A percentile compares a stretch with the other conserved stretches of the same genome.
These are phyloP conservation scores for Rhodosporidiobolus odoratus DNA, from an alignment of 768 basidiomycete species.

Conservation along the genomic window DNA sequence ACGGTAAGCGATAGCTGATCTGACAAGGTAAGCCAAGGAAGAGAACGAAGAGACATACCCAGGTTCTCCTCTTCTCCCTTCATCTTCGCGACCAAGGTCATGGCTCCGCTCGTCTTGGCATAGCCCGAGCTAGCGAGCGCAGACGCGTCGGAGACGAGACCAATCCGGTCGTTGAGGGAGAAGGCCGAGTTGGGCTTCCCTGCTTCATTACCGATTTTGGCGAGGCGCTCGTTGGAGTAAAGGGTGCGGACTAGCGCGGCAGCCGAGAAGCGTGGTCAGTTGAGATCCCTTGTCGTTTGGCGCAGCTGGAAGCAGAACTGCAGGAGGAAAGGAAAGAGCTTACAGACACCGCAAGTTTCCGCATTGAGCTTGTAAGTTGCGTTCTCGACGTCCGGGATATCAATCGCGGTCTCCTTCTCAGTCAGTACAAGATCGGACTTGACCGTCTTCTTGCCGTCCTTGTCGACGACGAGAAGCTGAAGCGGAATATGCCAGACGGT, in stretches of 20 bases:
- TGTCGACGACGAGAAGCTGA: conserved; percentile 60
- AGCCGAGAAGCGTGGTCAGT: background rate
- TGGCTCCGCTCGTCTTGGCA: conserved; percentile 65
- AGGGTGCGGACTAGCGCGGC: conserved; percentile 57
- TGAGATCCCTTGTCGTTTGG: background rate
- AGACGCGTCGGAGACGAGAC: conserved; percentile 75
- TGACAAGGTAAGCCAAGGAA: too few species aligned
- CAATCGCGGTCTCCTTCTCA: conserved; percentile 62
- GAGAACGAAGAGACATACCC: conserved; percentile 4
- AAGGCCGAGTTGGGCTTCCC: conserved; percentile 62
- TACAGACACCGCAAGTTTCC: conserved; percentile 77
- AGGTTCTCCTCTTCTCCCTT: conserved; percentile 54
- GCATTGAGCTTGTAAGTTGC: conserved; percentile 81
- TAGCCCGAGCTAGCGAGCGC: conserved; percentile 77
- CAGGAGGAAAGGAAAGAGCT: conserved; percentile 44
- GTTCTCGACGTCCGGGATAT: conserved; percentile 62
- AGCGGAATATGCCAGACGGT: conserved; percentile 88
- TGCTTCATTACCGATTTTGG: conserved; percentile 72
- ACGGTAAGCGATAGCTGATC: too few species aligned
- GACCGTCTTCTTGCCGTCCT: conserved; percentile 56
- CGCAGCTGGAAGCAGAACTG: too few species aligned
- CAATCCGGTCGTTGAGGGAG: conserved; percentile 74
- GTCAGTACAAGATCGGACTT: conserved; percentile 63
- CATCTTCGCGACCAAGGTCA: conserved; percentile 66
- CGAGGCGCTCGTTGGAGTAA: conserved; percentile 73